Evolutionary conservation across 129 eudicot species (phyloP), one percentile per base, ranked within the genome.

Genomic region (Escallonia rubra): DNA sequence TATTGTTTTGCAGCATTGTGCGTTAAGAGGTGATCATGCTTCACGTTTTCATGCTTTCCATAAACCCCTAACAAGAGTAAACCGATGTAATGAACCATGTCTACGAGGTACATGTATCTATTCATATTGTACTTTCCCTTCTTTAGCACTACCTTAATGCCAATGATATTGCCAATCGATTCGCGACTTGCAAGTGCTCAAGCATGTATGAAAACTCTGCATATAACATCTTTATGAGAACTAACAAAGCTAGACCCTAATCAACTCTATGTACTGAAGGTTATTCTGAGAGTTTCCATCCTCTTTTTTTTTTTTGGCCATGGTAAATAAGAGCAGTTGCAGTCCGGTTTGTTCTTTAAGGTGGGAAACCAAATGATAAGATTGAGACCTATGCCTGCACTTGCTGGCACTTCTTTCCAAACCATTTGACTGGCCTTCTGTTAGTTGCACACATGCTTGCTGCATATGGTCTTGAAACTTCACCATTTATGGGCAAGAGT

Each of bases 1-100:
- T 12, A 42, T 4, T 41, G 6, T 42, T 63, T 63, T 45, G 54
- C 12, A n/a, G 53, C 13, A 63, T 63, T 34, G 41, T 13, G 7
- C 10, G 54, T 7, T 5, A 9, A 45, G 45, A 45, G 6, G 41
- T 10, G 67, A 14, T 9, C 8, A 63, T 15, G 51, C 53, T 63
- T 46, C 68, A 44, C 4, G 6, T 63, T 63, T 46, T 16, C 68
- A 45, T 64, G 43, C 34, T 39, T 60, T 61, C 34, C 65, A 64
- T 62, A 62, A 62, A 44, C 66, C 52, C 43, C 66, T 64, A 64
- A 64, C 68, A 10, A 3, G 67, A 44, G 45, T 43, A 63, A 63
- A 16, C 56, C 41, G 42, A 43, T 63, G 34, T n/a, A 43, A 41
- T 61, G 66, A 38, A 62, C 53, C 44, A 43, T n/a, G 2, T 15